phyloP scores from a whole-genome alignment of 495 filamentous ascomycete species.

The Amorphotheca resinae region DNA sequence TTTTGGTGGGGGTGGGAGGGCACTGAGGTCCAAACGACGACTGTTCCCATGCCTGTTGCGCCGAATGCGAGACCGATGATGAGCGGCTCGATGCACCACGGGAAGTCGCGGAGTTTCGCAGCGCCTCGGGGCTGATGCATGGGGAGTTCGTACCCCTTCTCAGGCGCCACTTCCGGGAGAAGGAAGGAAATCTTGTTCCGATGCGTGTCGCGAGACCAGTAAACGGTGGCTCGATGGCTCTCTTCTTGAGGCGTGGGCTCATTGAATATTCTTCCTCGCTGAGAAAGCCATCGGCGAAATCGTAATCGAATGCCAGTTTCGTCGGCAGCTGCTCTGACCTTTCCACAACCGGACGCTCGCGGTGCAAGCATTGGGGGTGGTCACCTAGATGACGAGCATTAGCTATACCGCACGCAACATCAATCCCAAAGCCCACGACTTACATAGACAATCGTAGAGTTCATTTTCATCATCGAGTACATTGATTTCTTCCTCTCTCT shows the following conservation, averaged over 20 bases:
- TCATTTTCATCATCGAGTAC: conserved; percentile 27
- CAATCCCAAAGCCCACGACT: conserved; percentile 19
- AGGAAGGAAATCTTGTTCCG: conserved; percentile 58
- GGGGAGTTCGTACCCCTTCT: conserved; percentile 29
- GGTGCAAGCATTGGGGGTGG: conserved; percentile 18
- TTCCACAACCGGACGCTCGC: conserved; percentile 15
- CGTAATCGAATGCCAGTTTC: conserved; percentile 37
- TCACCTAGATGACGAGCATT: conserved; percentile 17
- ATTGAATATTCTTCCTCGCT: conserved; percentile 46
- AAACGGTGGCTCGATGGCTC: conserved; percentile 52
- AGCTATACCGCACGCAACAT: conserved; percentile 11
- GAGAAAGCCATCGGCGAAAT: conserved; percentile 43
- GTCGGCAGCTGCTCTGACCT: conserved; percentile 17
- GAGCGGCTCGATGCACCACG: conserved; percentile 49
- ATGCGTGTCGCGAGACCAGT: conserved; percentile 53
- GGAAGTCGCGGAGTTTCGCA: conserved; percentile 18
- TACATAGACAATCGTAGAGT: conserved; percentile 42
- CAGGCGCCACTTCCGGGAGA: conserved; percentile 36
- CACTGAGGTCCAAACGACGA: conserved; percentile 36
- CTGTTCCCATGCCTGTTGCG: conserved; percentile 34
- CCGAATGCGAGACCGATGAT: conserved; percentile 53
- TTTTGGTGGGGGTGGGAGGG: conserved; percentile 54
- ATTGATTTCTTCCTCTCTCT: conserved; percentile 43
- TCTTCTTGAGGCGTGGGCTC: conserved; percentile 42
- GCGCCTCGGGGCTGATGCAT: conserved; percentile 19